Evolutionary conservation across 2,329 filamentous ascomycete genomes (phyloP).

Genomic region (Colletotrichum neosansevieriae): DNA sequence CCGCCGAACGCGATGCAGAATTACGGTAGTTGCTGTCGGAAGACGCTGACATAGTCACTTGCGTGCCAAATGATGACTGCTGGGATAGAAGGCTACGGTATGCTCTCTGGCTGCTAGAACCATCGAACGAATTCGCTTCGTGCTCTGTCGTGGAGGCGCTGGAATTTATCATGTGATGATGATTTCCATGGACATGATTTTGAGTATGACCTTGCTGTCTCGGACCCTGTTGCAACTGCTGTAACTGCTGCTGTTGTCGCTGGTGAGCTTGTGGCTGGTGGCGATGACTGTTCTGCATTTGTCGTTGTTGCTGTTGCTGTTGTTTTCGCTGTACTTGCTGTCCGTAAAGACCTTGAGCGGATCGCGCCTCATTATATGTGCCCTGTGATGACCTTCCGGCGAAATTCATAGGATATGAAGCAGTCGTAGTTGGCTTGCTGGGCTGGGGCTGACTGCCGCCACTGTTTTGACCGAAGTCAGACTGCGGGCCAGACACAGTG

Average conservation of each 20-base stretch:
- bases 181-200: constrained; percentile 25
- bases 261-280: neutral
- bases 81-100: constrained; percentile 19
- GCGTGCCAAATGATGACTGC: constrained; percentile 16
- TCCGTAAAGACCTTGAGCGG: constrained; percentile 27
- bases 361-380: constrained; percentile 13
- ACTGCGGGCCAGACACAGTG: neutral
- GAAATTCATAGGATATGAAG: constrained; percentile 3
- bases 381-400: constrained; percentile 7
- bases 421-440: neutral
- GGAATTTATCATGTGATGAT: constrained; percentile 34
- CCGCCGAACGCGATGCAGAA: neutral
- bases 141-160: constrained; percentile 4
- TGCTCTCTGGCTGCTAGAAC: neutral
- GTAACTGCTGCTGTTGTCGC: constrained; percentile 42
- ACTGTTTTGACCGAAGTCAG: neutral
- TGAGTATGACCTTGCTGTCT: neutral
- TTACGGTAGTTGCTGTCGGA: constrained; percentile 6
- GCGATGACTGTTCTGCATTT: neutral
- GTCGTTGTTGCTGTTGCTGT: constrained; percentile 18
- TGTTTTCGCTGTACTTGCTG: constrained; percentile 44
- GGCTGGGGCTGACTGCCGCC: neutral
- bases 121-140: neutral
- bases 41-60: neutral
- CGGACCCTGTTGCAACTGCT: constrained; percentile 10